Evolutionary conservation across 305 asterid species (phyloP).

Genomic region (Fraxinus platypoda): DNA sequence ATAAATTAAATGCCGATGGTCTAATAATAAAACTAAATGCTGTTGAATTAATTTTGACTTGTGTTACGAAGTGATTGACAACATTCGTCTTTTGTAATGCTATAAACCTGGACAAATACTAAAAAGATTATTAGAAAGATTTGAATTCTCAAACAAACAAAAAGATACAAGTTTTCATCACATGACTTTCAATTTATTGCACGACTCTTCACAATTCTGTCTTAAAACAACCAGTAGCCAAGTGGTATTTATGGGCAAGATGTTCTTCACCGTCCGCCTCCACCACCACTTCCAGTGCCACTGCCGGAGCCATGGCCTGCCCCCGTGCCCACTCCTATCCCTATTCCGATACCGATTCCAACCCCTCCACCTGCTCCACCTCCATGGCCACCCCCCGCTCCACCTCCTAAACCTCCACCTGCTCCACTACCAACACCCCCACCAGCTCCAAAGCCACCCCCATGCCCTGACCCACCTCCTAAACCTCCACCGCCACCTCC

Average conservation of each 20-base stretch:
- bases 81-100: neutral
- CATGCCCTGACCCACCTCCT: constrained; percentile 45
- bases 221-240: neutral
- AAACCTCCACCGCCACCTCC: constrained; percentile 32
- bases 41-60: neutral
- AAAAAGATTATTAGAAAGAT: neutral
- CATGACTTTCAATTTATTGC: neutral
- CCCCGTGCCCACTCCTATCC: constrained; percentile 29
- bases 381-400: constrained; percentile 10
- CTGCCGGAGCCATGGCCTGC: constrained; percentile 36
- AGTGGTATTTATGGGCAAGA: neutral
- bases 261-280: constrained; percentile 25
- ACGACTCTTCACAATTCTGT: neutral
- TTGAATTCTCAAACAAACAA: neutral
- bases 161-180: neutral
- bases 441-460: constrained; percentile 46
- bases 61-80: neutral
- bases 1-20: neutral
- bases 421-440: constrained; percentile 35
- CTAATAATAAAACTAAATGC: neutral
- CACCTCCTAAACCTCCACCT: constrained; percentile 17
- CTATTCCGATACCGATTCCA: constrained; percentile 37
- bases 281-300: constrained; percentile 26
- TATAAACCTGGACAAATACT: neutral
- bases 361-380: constrained; percentile 28